Evolutionary conservation across 306 rosid species (phyloP).

Genomic region (Cicer yamashitae): DNA sequence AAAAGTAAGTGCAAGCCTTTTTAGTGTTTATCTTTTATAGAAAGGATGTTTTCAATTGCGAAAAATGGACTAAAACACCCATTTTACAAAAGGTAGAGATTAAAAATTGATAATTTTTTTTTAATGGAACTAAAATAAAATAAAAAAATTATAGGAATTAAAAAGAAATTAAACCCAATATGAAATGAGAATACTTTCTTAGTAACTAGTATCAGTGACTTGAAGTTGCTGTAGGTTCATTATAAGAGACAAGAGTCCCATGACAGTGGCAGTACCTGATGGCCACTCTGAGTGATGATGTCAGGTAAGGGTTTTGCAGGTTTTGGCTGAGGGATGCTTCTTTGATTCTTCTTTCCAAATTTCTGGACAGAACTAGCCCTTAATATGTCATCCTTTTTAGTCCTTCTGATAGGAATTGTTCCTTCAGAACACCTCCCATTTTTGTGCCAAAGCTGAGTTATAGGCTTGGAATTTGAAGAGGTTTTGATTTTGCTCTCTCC

Average conservation of each 20-base stretch:
- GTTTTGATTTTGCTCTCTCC: conserved; percentile 54
- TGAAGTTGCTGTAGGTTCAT: conserved; percentile 9
- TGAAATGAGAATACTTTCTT: conserved; percentile 27
- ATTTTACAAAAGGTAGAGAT: too few relatives aligned
- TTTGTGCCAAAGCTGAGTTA: conserved; percentile 58
- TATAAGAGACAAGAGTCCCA: not conserved
- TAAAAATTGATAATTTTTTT: too few relatives aligned
- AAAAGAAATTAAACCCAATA: not conserved
- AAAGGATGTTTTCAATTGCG: too few relatives aligned
- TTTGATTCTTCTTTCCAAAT: conserved; percentile 61
- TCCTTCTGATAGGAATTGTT: conserved; percentile 62
- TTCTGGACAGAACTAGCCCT: conserved; percentile 58
- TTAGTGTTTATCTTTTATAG: too few relatives aligned
- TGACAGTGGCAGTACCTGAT: conserved; percentile 54
- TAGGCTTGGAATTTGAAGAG: conserved; percentile 49
- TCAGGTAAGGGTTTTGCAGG: conserved; percentile 58
- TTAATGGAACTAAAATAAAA: not conserved
- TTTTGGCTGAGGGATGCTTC: conserved; percentile 55
- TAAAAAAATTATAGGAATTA: not conserved
- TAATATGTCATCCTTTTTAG: conserved; percentile 52
- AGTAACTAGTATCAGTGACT: not conserved
- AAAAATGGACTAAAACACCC: too few relatives aligned
- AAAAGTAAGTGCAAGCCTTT: too few relatives aligned
- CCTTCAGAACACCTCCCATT: conserved; percentile 62
- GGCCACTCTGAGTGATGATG: conserved; percentile 56